Conservation (phyloP, 768 basidiomycete species). For the Coprinopsis sp. region DNA sequence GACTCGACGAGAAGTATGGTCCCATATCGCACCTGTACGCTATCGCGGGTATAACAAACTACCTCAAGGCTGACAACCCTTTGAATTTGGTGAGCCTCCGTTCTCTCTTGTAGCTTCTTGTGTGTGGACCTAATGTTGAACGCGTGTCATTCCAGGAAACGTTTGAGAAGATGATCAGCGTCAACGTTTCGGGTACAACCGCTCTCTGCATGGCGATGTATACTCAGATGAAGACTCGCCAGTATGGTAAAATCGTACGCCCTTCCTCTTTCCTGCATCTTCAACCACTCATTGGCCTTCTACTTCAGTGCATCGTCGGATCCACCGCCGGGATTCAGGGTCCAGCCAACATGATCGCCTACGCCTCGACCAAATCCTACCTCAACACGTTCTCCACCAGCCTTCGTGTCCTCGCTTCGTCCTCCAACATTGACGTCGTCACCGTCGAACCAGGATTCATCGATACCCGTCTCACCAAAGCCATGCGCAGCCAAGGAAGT, state of each 20-base stretch:
- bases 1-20: slow-evolving; percentile 23
- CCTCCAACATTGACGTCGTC: slow-evolving; percentile 22
- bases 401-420: slow-evolving; percentile 24
- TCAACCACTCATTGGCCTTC: neutral
- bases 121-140: neutral
- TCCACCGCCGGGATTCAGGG: slow-evolving; percentile 23
- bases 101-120: neutral
- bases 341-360: slow-evolving; percentile 30
- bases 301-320: slow-evolving; percentile 24
- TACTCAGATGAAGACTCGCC: slow-evolving; percentile 26
- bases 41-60: slow-evolving; percentile 23
- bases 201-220: slow-evolving; percentile 22
- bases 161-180: slow-evolving; percentile 24
- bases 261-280: neutral
- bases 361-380: slow-evolving; percentile 27
- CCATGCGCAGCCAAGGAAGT: slow-evolving; percentile 21
- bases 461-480: slow-evolving; percentile 23
- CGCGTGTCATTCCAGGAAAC: slow-evolving; percentile 18
- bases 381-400: slow-evolving; percentile 27
- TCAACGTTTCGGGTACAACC: slow-evolving; percentile 25
- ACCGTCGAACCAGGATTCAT: slow-evolving; percentile 25
- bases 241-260: slow-evolving; percentile 27
- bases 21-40: slow-evolving; percentile 30
- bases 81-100: slow-evolving; percentile 19
- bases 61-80: slow-evolving; percentile 14